phyloP scores from a whole-genome alignment of 2,329 filamentous ascomycete species.

The Fusarium annulatum region DNA sequence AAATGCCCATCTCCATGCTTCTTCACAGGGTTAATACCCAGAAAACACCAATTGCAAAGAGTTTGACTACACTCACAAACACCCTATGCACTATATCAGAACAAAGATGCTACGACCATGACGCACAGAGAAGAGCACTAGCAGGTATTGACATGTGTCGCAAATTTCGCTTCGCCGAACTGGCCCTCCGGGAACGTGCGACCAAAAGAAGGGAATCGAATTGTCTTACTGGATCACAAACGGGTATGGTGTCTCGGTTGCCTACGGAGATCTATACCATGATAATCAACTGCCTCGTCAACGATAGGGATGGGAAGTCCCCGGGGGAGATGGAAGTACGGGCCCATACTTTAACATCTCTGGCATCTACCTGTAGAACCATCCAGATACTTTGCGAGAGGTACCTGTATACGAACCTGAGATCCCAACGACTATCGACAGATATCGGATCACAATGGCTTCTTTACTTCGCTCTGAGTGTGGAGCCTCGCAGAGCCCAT shows the following conservation, averaged over 20 bases:
- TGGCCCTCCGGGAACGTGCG: neutral
- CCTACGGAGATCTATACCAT: neutral
- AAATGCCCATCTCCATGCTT: no score
- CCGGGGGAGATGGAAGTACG: neutral
- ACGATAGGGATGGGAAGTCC: neutral
- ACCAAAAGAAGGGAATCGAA: neutral
- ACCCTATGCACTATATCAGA: neutral
- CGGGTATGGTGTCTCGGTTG: neutral
- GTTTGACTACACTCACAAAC: neutral
- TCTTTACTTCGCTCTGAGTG: neutral
- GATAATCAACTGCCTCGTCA: neutral
- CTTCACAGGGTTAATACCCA: no score
- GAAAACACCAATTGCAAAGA: no score
- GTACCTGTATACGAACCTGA: neutral
- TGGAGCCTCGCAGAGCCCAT: conserved; percentile 9
- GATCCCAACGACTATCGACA: neutral
- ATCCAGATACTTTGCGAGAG: neutral
- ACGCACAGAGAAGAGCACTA: neutral
- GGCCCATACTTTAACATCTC: neutral
- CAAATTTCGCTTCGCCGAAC: no score
- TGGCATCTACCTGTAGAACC: neutral
- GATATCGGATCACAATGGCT: neutral
- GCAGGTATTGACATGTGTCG: neutral
- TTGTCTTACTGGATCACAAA: neutral
- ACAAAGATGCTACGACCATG: neutral